Conservation (phyloP, 805 yeast species). For the Pichia pseudocactophila region DNA sequence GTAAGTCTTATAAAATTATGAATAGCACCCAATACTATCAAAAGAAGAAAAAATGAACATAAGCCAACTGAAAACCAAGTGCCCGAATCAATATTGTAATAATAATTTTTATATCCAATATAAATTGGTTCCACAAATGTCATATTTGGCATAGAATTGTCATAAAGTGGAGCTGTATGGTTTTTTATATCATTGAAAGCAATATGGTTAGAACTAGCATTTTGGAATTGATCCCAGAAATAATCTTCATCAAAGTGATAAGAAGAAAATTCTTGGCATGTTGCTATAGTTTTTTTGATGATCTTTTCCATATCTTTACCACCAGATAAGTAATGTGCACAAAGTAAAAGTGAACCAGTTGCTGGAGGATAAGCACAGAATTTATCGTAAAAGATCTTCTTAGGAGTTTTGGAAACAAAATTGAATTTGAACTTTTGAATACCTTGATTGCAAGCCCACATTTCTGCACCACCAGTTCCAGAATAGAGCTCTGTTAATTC, state of each 20-base stretch:
- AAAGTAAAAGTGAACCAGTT: slow-evolving; percentile 12
- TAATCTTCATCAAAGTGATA: slow-evolving; percentile 14
- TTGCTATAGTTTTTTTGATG: background rate
- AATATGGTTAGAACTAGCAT: slow-evolving; percentile 22
- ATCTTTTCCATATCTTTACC: slow-evolving; percentile 2
- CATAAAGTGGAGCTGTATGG: slow-evolving; percentile 10
- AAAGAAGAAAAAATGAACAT: slow-evolving; percentile 31
- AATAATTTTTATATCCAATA: slow-evolving; percentile 13
- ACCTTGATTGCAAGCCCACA: slow-evolving; percentile 12
- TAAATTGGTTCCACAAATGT: slow-evolving; percentile 2
- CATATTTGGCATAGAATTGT: slow-evolving; percentile 13
- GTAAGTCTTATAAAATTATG: slow-evolving; percentile 25
- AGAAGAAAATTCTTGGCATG: slow-evolving; percentile 9
- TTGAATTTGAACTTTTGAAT: slow-evolving; percentile 8
- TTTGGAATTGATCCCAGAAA: slow-evolving; percentile 19
- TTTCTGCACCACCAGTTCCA: slow-evolving; percentile 8
- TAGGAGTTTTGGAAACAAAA: slow-evolving; percentile 2
- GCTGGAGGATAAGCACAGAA: slow-evolving; percentile 16
- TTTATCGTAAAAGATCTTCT: slow-evolving; percentile 1
- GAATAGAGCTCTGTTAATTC: no score
- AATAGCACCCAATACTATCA: slow-evolving; percentile 30
- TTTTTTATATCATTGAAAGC: slow-evolving; percentile 5
- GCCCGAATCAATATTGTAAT: slow-evolving; percentile 21
- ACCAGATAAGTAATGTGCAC: slow-evolving; percentile 7
- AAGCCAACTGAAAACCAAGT: slow-evolving; percentile 29